These are phyloP conservation scores for Sarocladium brachiariae DNA, from an alignment of 2,329 filamentous ascomycete species.

Conservation along the genomic window DNA sequence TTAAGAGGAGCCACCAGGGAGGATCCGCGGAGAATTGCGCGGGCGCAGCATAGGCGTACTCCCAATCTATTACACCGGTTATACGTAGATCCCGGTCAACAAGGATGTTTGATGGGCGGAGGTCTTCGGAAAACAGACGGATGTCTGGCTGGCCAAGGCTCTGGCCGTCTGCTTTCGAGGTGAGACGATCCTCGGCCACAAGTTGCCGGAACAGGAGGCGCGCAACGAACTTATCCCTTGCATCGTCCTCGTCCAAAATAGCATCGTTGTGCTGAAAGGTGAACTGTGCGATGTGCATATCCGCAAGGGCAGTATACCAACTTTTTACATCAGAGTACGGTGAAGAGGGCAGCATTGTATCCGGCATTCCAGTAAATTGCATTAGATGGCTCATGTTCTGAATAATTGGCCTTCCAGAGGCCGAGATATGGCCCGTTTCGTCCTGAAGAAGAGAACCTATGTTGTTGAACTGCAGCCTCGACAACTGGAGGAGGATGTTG, in stretches of 20 bases:
- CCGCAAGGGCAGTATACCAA: constrained; percentile 31
- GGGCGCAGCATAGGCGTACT: constrained; percentile 29
- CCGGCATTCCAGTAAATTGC: background rate
- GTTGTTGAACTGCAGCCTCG: too few species aligned
- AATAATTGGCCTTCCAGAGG: background rate
- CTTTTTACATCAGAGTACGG: background rate
- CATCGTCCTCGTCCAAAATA: constrained; percentile 29
- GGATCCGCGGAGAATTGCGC: constrained; percentile 26
- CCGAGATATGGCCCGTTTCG: too few species aligned
- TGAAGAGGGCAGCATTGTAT: background rate
- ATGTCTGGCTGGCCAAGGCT: constrained; percentile 12
- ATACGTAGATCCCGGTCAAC: constrained; percentile 21
- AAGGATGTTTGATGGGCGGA: constrained; percentile 27
- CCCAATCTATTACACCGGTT: constrained; percentile 33
- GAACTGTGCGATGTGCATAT: constrained; percentile 34
- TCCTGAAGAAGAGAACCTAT: too few species aligned
- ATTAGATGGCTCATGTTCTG: background rate
- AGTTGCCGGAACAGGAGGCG: constrained; percentile 32
- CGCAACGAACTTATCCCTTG: constrained; percentile 34
- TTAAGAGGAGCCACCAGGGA: constrained; percentile 33
- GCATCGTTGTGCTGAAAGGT: constrained; percentile 34
- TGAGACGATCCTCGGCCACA: constrained; percentile 11
- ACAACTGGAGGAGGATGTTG: too few species aligned
- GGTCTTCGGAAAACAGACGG: constrained; percentile 25
- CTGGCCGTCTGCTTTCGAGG: background rate